Conservation (phyloP, 1,284 basidiomycete genomes). For the Vanrija humicola region DNA sequence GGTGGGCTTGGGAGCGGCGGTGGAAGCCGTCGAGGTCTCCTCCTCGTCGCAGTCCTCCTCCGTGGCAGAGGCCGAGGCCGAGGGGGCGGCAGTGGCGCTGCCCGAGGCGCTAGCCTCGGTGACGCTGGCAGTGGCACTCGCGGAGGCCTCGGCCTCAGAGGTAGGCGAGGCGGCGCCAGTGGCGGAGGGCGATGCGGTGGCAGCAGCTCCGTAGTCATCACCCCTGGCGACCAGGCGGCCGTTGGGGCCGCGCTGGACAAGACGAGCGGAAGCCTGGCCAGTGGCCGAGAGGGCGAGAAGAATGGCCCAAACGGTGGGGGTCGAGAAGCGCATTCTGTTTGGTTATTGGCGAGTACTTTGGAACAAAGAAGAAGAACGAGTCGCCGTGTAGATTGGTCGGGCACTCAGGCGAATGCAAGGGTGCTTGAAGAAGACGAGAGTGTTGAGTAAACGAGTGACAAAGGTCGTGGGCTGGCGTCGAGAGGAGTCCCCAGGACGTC, state of each 20-base stretch:
- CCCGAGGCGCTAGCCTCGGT: not conserved
- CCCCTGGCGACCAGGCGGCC: conserved; percentile 1
- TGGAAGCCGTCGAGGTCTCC: not conserved
- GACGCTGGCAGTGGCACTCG: not conserved
- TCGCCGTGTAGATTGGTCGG: not conserved
- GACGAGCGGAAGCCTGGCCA: conserved; percentile 13
- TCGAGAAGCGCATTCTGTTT: conserved; percentile 13
- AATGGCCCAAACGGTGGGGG: conserved; percentile 7
- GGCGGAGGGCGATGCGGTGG: not conserved
- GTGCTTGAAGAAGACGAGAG: not conserved
- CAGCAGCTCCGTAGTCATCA: not conserved
- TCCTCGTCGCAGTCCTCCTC: not conserved
- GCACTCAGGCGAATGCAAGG: not conserved
- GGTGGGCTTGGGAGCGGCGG: not conserved
- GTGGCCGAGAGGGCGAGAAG: conserved; percentile 17
- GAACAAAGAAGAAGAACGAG: too few relatives aligned
- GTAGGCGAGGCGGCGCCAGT: not conserved
- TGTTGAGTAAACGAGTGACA: not conserved
- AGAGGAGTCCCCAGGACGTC: not conserved
- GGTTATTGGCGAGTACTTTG: not conserved
- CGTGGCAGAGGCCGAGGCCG: not conserved
- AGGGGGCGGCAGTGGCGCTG: not conserved
- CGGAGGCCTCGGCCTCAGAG: not conserved
- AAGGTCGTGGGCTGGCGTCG: not conserved
- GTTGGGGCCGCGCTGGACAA: conserved; percentile 1